Base-by-base conservation (phyloP, 495 filamentous ascomycete genomes). In the Penicillium lividum region DNA sequence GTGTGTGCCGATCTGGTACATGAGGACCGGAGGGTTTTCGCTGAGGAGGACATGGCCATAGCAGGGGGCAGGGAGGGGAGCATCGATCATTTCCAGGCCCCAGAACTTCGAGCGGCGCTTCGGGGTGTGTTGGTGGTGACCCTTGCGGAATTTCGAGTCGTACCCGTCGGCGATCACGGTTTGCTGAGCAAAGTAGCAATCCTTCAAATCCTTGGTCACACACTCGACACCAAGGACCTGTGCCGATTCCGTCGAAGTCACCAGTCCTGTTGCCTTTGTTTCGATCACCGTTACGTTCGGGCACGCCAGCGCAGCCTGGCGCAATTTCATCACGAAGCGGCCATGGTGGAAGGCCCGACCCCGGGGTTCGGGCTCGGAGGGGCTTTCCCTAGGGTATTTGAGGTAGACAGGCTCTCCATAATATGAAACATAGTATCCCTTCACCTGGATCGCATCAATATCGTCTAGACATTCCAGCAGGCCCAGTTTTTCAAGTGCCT, bases 1-100 rank as follows among this genome's bases (percentile, higher is more conserved):
- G 76, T 89, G 91, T 11, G 91, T 89, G 64, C 95, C 93, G 73
- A 98, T 98, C 76, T 98, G 94, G 79, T 98, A 98, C 57, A 98
- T 82, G 18, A 98, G 86, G 45, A 96, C 87, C 1, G 93, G 93
- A 5, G 87, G 82, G 31, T 64, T 63, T 54, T 89, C 84, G 56
- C 89, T 88, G 56, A 98, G 86, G 38, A 97, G 77, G 51, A 98
- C 93, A 69, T 96, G 93, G 16, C 94, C 94, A 72, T 89, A 87
- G 59, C 82, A 72, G 3, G 87, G 84, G 25, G 73, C 73, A 5
- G 93, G 91, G 3, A 98, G 83, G 16, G 83, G 77, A 30, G 88
- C 89, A 70, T 98, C 93, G 66, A 92, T 89, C 29, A 98, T 81
- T 69, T 98, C 94, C 27, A 98, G 81, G 7, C 86, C 94, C 77